Conservation (phyloP, 2,329 filamentous ascomycete genomes). For the Byssoonygena ceratinophila region DNA sequence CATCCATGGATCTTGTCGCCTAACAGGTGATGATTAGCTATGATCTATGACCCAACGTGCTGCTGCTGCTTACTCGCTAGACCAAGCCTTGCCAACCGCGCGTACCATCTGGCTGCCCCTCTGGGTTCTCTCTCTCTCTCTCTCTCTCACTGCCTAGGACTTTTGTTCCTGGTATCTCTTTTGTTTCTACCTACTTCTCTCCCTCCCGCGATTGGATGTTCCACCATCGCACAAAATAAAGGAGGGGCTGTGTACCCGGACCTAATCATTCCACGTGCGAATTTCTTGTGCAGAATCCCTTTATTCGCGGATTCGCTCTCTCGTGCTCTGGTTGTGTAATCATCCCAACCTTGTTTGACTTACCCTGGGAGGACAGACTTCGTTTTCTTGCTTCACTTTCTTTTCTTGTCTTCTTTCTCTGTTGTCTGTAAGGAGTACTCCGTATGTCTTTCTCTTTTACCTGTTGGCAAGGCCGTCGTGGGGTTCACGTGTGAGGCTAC, state of each 20-base stretch:
- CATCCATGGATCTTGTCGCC: neutral
- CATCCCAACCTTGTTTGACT: conserved; percentile 3
- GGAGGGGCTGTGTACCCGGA: conserved; percentile 12
- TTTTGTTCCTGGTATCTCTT: conserved; percentile 4
- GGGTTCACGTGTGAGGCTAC: conserved; percentile 6
- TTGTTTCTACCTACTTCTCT: conserved; percentile 7
- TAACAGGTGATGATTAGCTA: neutral
- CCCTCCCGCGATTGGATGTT: conserved; percentile 6
- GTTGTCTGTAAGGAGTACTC: neutral
- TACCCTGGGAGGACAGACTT: conserved; percentile 1
- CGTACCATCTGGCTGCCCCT: neutral
- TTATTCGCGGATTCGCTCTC: conserved; percentile 10
- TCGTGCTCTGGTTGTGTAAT: conserved; percentile 11
- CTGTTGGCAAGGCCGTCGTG: neutral
- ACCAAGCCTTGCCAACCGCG: conserved; percentile 2
- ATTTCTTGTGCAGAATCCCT: conserved; percentile 8
- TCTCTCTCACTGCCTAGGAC: neutral
- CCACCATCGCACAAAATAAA: conserved; percentile 8
- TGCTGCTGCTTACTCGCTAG: neutral
- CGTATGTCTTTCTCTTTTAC: neutral
- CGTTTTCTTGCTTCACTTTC: conserved; percentile 11
- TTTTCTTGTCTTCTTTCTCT: neutral
- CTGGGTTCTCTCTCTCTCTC: neutral
- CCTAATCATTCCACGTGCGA: conserved; percentile 10
- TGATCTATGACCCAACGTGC: neutral